phyloP scores from a whole-genome alignment of 2,329 filamentous ascomycete genomes.

The Arthrobotrys entomopaga region DNA sequence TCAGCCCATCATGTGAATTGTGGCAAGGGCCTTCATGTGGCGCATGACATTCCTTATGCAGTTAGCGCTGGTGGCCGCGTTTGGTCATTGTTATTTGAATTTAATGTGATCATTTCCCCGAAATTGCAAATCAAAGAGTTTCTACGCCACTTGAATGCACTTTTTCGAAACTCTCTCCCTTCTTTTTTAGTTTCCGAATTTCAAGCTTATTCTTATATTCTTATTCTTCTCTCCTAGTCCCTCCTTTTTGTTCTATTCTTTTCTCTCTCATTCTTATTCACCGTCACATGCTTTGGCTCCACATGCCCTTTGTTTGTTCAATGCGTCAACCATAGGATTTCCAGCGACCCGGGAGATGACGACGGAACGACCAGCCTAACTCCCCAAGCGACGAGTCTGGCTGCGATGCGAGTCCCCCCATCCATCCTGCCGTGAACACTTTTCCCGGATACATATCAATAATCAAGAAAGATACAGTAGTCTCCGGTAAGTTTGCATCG shows the following conservation, averaged over 20 bases:
- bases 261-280: neutral
- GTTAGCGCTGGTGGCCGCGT: neutral
- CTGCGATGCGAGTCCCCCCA: neutral
- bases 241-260: slow-evolving; percentile 9
- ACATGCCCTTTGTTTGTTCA: slow-evolving; percentile 4
- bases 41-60: neutral
- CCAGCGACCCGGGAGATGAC: slow-evolving; percentile 30
- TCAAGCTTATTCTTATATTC: neutral
- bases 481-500: neutral
- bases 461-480: neutral
- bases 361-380: slow-evolving; percentile 40
- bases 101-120: slow-evolving; percentile 15
- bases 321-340: slow-evolving; percentile 24
- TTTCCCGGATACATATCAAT: neutral
- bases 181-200: neutral
- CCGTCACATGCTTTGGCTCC: slow-evolving; percentile 11
- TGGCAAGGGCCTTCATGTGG: neutral
- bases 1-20: neutral
- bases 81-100: slow-evolving; percentile 7
- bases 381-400: slow-evolving; percentile 38
- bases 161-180: neutral
- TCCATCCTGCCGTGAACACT: slow-evolving; percentile 3
- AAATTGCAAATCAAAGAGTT: slow-evolving; percentile 27
- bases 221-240: neutral
- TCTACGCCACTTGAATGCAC: no score